These are phyloP conservation scores for Ambrosia hybrid DNA, from an alignment of 140 eudicot species.

Conservation along the genomic window DNA sequence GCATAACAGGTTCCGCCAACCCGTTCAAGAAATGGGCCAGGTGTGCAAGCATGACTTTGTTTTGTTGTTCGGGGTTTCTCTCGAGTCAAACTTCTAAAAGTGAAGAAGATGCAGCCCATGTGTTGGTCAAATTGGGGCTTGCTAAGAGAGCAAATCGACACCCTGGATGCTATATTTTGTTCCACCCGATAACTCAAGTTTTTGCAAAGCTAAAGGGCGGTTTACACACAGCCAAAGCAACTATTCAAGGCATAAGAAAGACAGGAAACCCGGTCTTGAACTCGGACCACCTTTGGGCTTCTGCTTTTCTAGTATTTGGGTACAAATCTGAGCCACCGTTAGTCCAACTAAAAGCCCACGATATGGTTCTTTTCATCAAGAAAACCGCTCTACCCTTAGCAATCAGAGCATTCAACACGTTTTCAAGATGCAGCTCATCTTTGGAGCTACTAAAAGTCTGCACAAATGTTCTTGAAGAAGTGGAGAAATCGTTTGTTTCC, in stretches of 20 bases:
- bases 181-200: constrained; percentile 67
- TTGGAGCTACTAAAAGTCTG: constrained; percentile 76
- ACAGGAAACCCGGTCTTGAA: constrained; percentile 47
- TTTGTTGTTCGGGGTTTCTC: constrained; percentile 54
- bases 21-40: constrained; percentile 59
- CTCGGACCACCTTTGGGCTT: constrained; percentile 81
- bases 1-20: constrained; percentile 38
- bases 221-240: constrained; percentile 56
- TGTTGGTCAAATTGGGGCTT: constrained; percentile 65
- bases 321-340: constrained; percentile 85
- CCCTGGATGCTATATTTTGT: constrained; percentile 56
- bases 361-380: constrained; percentile 76
- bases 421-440: constrained; percentile 81
- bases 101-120: constrained; percentile 83
- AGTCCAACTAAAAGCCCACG: constrained; percentile 70
- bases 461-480: constrained; percentile 86
- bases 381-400: constrained; percentile 76
- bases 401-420: constrained; percentile 61
- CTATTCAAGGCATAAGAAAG: constrained; percentile 61
- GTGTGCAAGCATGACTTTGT: constrained; percentile 47
- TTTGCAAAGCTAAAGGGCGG: constrained; percentile 56
- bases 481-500: constrained; percentile 73
- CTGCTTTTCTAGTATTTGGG: constrained; percentile 80
- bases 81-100: constrained; percentile 51
- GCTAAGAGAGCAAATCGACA: constrained; percentile 57